phyloP scores from a whole-genome alignment of 2,329 filamentous ascomycete genomes.

The Dryadomyces quercivorus region DNA sequence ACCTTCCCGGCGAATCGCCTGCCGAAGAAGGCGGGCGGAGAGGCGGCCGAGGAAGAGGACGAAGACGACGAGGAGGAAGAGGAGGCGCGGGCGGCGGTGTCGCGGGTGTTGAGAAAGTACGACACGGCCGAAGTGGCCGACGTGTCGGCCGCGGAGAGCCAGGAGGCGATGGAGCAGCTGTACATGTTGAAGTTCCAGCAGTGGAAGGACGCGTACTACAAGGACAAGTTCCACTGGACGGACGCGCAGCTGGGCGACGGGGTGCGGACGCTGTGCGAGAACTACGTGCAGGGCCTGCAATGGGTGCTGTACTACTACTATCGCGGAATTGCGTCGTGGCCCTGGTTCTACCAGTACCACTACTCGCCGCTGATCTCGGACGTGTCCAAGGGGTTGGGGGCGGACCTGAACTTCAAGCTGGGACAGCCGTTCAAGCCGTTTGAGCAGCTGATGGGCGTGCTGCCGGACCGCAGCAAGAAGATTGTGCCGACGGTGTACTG shows the following conservation, averaged over 20 bases:
- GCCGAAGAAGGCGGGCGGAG: neutral
- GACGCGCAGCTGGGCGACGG: slow-evolving; percentile 64
- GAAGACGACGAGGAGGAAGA: slow-evolving; percentile 68
- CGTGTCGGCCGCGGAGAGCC: slow-evolving; percentile 63
- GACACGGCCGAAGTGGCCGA: slow-evolving; percentile 83
- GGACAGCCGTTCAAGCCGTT: slow-evolving; percentile 92
- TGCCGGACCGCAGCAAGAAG: slow-evolving; percentile 93
- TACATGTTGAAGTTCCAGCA: slow-evolving; percentile 82
- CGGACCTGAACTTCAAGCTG: slow-evolving; percentile 82
- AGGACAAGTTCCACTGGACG: slow-evolving; percentile 78
- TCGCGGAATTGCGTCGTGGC: slow-evolving; percentile 91
- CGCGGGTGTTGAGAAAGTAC: slow-evolving; percentile 78
- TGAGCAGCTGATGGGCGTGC: slow-evolving; percentile 94
- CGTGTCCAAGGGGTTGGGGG: slow-evolving; percentile 75
- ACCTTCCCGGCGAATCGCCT: slow-evolving; percentile 30
- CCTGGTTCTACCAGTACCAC: slow-evolving; percentile 95
- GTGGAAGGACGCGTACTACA: slow-evolving; percentile 95
- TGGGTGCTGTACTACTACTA: slow-evolving; percentile 99
- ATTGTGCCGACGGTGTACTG: slow-evolving; percentile 86
- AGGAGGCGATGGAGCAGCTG: slow-evolving; percentile 65
- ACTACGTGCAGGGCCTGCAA: slow-evolving; percentile 93
- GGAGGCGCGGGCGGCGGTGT: slow-evolving; percentile 70
- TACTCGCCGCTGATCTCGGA: slow-evolving; percentile 93
- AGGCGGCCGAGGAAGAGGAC: slow-evolving; percentile 34
- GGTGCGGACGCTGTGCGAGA: slow-evolving; percentile 73